Conservation (phyloP, 1,284 basidiomycete genomes). For the Fistulina hepatica region DNA sequence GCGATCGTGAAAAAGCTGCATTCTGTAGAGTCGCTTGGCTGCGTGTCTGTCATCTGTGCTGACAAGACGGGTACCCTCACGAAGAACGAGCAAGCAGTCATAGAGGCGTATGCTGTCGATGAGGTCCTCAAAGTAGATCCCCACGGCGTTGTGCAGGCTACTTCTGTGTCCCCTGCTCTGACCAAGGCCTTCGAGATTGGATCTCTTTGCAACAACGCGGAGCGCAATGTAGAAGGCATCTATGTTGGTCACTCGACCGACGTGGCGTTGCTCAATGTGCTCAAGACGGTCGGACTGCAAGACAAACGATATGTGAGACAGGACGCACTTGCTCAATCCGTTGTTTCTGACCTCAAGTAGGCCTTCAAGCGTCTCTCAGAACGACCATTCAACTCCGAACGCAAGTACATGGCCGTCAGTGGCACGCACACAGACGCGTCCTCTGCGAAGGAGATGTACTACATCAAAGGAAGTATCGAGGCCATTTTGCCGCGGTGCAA, state of each 20-base stretch:
- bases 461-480: conserved; percentile 91
- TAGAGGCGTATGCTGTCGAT: conserved; percentile 80
- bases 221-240: conserved; percentile 60
- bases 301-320: conserved; percentile 62
- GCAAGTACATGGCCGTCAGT: conserved; percentile 86
- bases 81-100: conserved; percentile 92
- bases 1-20: conserved; percentile 97
- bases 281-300: conserved; percentile 57
- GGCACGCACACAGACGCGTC: conserved; percentile 42
- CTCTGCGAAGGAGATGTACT: conserved; percentile 53
- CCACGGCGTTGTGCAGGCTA: conserved; percentile 14
- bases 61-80: conserved; percentile 99
- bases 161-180: conserved; percentile 37
- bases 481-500: conserved; percentile 77
- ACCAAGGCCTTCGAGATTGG: conserved; percentile 56
- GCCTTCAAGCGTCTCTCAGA: conserved; percentile 70
- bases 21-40: conserved; percentile 89
- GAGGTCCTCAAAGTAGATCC: conserved; percentile 66
- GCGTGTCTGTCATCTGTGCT: conserved; percentile 91
- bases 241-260: conserved; percentile 90
- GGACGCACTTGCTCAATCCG: background rate
- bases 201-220: conserved; percentile 65
- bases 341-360: conserved; percentile 23
- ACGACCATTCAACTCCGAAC: conserved; percentile 85
- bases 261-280: conserved; percentile 80